phyloP scores from a whole-genome alignment of 2,329 filamentous ascomycete genomes.

The Rhytidhysteron rufulum region DNA sequence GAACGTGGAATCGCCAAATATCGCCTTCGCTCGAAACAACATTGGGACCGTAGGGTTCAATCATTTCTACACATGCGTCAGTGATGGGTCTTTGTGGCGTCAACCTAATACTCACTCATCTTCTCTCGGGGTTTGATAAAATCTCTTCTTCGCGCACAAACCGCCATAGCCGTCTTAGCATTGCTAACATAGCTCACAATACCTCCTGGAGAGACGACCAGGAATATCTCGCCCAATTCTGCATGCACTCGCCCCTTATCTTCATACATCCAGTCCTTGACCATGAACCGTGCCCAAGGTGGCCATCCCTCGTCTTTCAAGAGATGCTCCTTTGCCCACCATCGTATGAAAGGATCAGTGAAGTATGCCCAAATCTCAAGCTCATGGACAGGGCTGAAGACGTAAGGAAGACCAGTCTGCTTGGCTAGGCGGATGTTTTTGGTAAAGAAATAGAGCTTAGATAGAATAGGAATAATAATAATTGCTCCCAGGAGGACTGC shows the following conservation, averaged over 20 bases:
- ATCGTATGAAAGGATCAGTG: background rate
- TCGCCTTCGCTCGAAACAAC: conserved; percentile 2
- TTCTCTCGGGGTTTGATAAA: conserved; percentile 4
- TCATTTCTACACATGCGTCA: conserved; percentile 3
- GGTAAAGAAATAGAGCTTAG: too few species aligned
- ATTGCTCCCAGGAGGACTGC: too few species aligned
- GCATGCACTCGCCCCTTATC: conserved; percentile 2
- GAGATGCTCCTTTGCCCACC: background rate
- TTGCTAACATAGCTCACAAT: too few species aligned
- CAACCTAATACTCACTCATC: conserved; percentile 4
- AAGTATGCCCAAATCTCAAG: background rate
- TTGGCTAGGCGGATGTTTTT: too few species aligned
- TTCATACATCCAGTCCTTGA: conserved; percentile 3
- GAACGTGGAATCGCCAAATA: conserved; percentile 1
- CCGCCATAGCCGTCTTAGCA: too few species aligned
- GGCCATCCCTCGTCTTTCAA: conserved; percentile 1
- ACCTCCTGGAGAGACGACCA: too few species aligned
- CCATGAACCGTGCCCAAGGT: conserved; percentile 1
- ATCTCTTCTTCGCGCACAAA: background rate
- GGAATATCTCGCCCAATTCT: conserved; percentile 3
- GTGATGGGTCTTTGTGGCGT: too few species aligned
- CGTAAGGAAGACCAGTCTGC: background rate
- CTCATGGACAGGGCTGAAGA: background rate
- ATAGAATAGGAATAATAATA: too few species aligned
- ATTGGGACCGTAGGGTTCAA: conserved; percentile 6